Evolutionary conservation across 495 filamentous ascomycete genomes (phyloP).

Genomic region (Lasiosphaeris hirsuta): DNA sequence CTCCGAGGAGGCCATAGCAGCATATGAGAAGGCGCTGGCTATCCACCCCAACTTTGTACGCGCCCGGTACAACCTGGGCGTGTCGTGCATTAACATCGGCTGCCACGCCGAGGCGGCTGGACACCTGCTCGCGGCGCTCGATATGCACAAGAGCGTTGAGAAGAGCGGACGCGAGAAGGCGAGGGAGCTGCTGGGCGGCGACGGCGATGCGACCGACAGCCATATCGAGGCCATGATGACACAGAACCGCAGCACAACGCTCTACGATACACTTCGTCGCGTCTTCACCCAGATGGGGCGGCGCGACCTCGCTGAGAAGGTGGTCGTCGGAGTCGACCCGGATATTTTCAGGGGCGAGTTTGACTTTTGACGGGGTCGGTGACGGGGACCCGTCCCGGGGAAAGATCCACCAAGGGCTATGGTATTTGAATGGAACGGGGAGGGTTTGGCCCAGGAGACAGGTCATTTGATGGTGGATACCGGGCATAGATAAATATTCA

Average conservation of each 20-base stretch:
- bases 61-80: conserved; percentile 93
- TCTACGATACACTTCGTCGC: conserved; percentile 86
- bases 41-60: conserved; percentile 94
- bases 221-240: conserved; percentile 75
- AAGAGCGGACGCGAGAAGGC: conserved; percentile 78
- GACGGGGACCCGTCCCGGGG: not conserved
- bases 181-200: conserved; percentile 69
- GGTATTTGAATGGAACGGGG: conserved; percentile 18
- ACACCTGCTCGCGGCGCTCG: conserved; percentile 86
- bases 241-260: conserved; percentile 94
- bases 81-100: conserved; percentile 95
- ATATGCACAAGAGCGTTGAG: conserved; percentile 97
- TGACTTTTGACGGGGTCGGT: conserved; percentile 47
- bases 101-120: conserved; percentile 90
- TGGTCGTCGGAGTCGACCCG: conserved; percentile 84
- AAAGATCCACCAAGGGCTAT: not conserved
- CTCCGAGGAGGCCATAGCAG: conserved; percentile 91
- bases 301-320: conserved; percentile 80
- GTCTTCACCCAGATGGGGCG: conserved; percentile 94
- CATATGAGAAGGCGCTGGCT: conserved; percentile 86
- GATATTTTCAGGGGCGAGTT: conserved; percentile 72
- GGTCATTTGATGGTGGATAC: not conserved
- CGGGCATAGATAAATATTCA: too few relatives aligned
- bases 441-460: conserved; percentile 18
- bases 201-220: conserved; percentile 51